These are phyloP conservation scores for Abelmoschus esculentus DNA, from an alignment of 345 rosid species.

Conservation along the genomic window DNA sequence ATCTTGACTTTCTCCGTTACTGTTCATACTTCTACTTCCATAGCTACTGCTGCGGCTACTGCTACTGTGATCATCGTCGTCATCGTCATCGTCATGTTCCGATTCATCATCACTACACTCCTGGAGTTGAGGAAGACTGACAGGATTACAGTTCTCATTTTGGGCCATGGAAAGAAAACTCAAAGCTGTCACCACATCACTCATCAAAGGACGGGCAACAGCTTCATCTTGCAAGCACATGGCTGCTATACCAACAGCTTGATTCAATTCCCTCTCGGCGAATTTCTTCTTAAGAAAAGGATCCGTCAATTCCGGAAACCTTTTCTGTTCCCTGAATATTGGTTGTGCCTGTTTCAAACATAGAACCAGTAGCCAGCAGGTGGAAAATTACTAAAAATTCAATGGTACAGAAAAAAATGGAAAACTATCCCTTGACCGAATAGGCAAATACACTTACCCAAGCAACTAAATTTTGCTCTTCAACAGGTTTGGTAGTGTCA, in stretches of 20 bases:
- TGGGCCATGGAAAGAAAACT: constrained; percentile 44
- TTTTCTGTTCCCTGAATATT: constrained; percentile 57
- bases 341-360: constrained; percentile 48
- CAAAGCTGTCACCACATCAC: constrained; percentile 64
- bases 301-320: constrained; percentile 70
- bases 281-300: constrained; percentile 42
- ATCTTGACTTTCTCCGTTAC: background rate
- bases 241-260: constrained; percentile 79
- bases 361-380: background rate
- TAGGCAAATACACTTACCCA: constrained; percentile 43
- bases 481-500: constrained; percentile 53
- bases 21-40: background rate
- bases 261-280: constrained; percentile 66
- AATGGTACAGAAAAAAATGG: background rate
- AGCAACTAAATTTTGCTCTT: constrained; percentile 67
- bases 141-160: background rate
- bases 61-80: background rate
- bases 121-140: background rate
- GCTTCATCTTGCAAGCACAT: constrained; percentile 86
- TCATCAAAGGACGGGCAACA: constrained; percentile 66
- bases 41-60: background rate
- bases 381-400: background rate
- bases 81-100: background rate
- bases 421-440: too few relatives aligned
- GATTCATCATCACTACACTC: background rate